Evolutionary conservation across 2,329 filamentous ascomycete genomes (phyloP), one percentile per base, ranked within the genome.

Genomic region (Ilyonectria mors-panacis): DNA sequence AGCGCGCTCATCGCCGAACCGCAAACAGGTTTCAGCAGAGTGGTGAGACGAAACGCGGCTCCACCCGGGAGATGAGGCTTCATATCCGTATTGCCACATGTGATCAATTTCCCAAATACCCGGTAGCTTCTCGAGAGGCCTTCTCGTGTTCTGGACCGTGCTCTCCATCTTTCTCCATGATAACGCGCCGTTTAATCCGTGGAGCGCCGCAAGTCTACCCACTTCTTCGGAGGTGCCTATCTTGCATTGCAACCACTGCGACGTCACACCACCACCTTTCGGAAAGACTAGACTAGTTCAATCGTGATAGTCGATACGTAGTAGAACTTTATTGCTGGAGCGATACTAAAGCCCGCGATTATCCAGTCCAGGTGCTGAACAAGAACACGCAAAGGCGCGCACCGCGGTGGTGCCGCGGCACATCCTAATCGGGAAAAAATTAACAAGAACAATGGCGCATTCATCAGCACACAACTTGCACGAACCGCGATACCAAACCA

Each of bases 61-160:
- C 62, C 62, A 64, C 62, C 55, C 3, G 48, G 21, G 15, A 64
- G 59, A 64, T 59, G 55, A 59, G 39, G 39, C 39, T 42, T n/a
- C 15, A n/a, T n/a, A 30, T 26, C 26, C 26, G 26, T 26, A 26
- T 26, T n/a, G 23, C 1, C 45, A 26, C 48, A 26, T 45, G 56
- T 53, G 44, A 39, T 50, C 48, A 35, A 17, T 54, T 44, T 54
- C 30, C 19, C 55, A 47, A 30, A 47, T 54, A 54, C 39, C 55
- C 53, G 35, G 42, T 19, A 45, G 42, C 19, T 9, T 10, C 28
- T 6, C 2, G 6, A 19, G 21, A 17, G 8, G 23, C 23, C 6
- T 26, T 59, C 15, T 13, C 57, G 39, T 28, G 57, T 30, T 51
- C 57, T 59, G 44, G 45, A 42, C 45, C 57, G 57, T 51, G 45